Evolutionary conservation across 441 rosid species (phyloP), one percentile per base, ranked within the genome.

Genomic region (Hura crepitans): DNA sequence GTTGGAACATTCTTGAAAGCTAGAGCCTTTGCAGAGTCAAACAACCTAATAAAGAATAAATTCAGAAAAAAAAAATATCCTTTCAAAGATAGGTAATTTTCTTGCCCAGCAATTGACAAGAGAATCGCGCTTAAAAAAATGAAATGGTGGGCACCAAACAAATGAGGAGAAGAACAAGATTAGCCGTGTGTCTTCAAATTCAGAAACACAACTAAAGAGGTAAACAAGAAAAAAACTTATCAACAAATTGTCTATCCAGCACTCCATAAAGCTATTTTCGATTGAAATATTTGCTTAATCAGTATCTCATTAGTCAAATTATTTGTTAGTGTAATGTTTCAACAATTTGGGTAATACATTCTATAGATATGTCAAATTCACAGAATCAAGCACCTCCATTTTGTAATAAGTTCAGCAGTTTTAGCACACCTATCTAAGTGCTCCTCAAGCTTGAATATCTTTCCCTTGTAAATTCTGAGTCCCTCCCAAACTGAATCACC

Each of bases 401-500:
- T 55, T 15, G 27, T 13, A 62, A 14, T 20, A 65, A 64, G 57
- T 69, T n/a, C 3, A 47, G 12, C 43, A 14, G 25, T 28, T 69
- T 53, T 43, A 57, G 75, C 83, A 72, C 69, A 93, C 98, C 97
- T 80, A 45, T 93, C 98, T 59, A 91, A 74, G 81, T 89, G 97
- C 70, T 88, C 96, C 57, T 93, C 96, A 73, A 91, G 94, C 84
- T 89, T 93, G 80, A 89, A 93, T 28, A 89, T 68, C 80, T 85
- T 89, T 75, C 94, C 82, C 45, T 69, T 77, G 72, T 91, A 89
- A 70, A 91, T 73, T 58, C 96, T 74, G 71, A 93, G 96, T 66
- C 98, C 98, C 84, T 93, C 97, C 98, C 98, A 93, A 60, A 84
- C 98, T 22, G 85, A 89, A 72, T 93, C 96, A 75, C 98, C 94